Percentiles rank a stretch among this genome's conserved stretches.
phyloP scores from a whole-genome alignment of 1,284 basidiomycete genomes.

The Ustilago crameri region DNA sequence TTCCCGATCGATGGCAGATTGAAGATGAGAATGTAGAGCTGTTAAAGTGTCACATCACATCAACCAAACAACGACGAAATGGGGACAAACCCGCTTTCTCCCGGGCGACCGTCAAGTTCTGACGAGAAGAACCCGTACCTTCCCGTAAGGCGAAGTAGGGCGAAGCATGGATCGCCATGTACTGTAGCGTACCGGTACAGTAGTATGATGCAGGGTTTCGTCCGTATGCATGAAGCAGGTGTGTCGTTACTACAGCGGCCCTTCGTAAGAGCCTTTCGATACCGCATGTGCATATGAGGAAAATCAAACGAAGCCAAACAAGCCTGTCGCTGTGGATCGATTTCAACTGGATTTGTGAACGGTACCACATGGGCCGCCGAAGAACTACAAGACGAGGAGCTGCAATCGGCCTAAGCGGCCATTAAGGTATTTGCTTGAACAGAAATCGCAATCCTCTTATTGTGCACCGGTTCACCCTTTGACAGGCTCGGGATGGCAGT shows the following conservation, averaged over 20 bases:
- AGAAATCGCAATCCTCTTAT: too few species aligned
- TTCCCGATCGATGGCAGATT: too few species aligned
- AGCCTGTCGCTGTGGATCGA: too few species aligned
- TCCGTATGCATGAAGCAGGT: constrained; percentile 3
- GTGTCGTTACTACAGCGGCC: constrained; percentile 1
- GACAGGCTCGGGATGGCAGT: too few species aligned
- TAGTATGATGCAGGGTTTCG: constrained; percentile 18
- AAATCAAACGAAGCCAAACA: too few species aligned
- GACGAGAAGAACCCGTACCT: constrained; percentile 8
- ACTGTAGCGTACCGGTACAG: too few species aligned
- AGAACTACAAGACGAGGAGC: not conserved
- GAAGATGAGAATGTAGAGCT: too few species aligned
- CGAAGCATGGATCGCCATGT: not conserved
- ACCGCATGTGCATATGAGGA: too few species aligned
- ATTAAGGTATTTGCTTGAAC: too few species aligned
- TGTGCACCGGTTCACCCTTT: too few species aligned
- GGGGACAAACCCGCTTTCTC: constrained; percentile 31
- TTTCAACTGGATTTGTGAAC: not conserved
- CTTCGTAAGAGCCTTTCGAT: not conserved
- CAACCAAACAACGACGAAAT: too few species aligned
- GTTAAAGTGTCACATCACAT: too few species aligned
- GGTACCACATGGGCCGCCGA: not conserved
- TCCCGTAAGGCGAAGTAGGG: constrained; percentile 3
- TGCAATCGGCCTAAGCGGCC: constrained; percentile 11
- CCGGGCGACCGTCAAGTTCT: constrained; percentile 1